Conservation (phyloP, 1,139 yeast species). For the Yamadazyma aaseri region DNA sequence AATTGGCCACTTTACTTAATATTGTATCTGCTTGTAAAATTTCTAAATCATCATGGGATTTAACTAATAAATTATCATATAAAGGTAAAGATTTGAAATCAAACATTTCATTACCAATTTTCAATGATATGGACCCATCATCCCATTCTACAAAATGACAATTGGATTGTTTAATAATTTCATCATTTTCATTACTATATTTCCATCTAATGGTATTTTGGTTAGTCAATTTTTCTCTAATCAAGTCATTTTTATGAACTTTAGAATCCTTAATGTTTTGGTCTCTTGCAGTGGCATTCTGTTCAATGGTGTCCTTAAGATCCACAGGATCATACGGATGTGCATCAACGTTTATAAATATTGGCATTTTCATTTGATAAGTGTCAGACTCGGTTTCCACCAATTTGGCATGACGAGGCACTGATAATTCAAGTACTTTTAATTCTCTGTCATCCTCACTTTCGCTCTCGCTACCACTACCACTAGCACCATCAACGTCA, state of each 20-base stretch:
- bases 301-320: conserved; percentile 56
- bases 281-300: conserved; percentile 41
- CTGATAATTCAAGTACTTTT: conserved; percentile 56
- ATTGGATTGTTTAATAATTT: conserved; percentile 78
- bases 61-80: conserved; percentile 70
- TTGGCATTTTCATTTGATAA: conserved; percentile 70
- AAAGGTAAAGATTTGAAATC: conserved; percentile 70
- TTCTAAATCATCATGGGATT: conserved; percentile 70
- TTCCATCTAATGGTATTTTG: conserved; percentile 93
- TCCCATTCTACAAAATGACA: conserved; percentile 92
- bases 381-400: conserved; percentile 42
- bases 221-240: conserved; percentile 55
- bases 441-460: conserved; percentile 24
- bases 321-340: conserved; percentile 80
- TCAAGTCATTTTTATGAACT: conserved; percentile 42
- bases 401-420: conserved; percentile 72
- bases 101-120: conserved; percentile 83
- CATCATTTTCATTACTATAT: conserved; percentile 67
- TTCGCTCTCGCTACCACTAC: conserved; percentile 17
- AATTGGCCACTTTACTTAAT: conserved; percentile 58
- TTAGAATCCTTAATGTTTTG: conserved; percentile 30
- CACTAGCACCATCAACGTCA: conserved; percentile 4
- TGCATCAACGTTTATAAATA: conserved; percentile 78
- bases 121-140: conserved; percentile 84
- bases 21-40: conserved; percentile 58